Evolutionary conservation across 805 yeast species (phyloP), one percentile per base, ranked within the genome.

Genomic region (Kuraishia cidri): DNA sequence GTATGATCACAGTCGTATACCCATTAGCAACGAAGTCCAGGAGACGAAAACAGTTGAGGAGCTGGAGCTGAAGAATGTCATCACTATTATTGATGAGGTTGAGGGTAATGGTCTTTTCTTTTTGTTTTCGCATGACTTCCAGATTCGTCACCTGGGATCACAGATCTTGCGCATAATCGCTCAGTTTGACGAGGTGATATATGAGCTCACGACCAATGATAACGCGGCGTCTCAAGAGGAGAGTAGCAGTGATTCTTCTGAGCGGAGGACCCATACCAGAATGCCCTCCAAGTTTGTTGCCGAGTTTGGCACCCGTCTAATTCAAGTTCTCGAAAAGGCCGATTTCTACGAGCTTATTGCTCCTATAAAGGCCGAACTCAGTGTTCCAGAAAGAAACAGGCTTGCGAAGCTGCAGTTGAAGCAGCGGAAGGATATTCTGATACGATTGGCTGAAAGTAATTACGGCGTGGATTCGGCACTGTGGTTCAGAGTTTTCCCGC

Each of bases 21-120:
- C 52, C 41, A 56, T 49, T 6, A 58, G 54, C 31, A 50, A 51
- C 29, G 58, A 69, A 36, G 61, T 70, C 17, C 65, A 60, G 31
- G 64, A 64, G 38, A 54, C 60, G 23, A 60, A 60, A 10, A 65
- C 62, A 3, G 64, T 63, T 33, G 87, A 81, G 40, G 83, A 77
- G 36, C 53, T 83, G 24, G 90, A 83, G 47, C 65, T 85, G 69
- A 84, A 83, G 43, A 76, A 75, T 30, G 75, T 86, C 12, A 76
- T 85, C 40, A 81, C 95, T 0, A 80, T 83, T 1, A 79, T 92
- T 30, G 97, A 92, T 54, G 97, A 90, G 40, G 84, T 90, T 7
- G 98, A 92, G 55, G 97, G 98, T 1, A 85, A 88, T 48, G 99
- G 96, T 0, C 57, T 92, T 20, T 92, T 85, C 47, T 90, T 94